Conservation (phyloP, 2,329 filamentous ascomycete species). For the Trichoderma gracile region DNA sequence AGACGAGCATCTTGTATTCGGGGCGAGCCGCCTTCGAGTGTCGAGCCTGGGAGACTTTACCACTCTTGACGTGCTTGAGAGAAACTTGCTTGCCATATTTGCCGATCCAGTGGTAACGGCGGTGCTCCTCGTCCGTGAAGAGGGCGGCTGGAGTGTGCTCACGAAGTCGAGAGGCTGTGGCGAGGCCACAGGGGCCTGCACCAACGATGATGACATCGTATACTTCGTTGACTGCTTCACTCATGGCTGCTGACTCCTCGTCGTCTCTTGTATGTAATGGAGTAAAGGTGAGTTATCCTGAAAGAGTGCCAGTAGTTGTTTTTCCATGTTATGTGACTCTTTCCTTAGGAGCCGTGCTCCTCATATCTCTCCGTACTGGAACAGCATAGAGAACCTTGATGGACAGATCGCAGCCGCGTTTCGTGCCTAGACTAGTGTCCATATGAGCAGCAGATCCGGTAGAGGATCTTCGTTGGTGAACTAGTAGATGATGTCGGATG, state of each 20-base stretch:
- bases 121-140: conserved; percentile 81
- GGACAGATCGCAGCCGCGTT: not conserved
- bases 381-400: conserved; percentile 5
- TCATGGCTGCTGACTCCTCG: not conserved
- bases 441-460: no score
- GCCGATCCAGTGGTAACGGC: conserved; percentile 75
- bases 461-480: no score
- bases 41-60: conserved; percentile 33
- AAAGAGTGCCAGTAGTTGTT: no score
- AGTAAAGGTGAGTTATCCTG: no score
- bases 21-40: conserved; percentile 24
- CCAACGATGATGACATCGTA: conserved; percentile 73
- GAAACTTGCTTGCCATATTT: conserved; percentile 62
- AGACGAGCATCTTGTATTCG: conserved; percentile 56
- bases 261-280: not conserved
- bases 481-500: not conserved
- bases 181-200: conserved; percentile 73
- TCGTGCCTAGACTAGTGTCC: no score
- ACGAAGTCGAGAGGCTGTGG: conserved; percentile 68
- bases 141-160: conserved; percentile 75
- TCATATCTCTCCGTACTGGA: no score
- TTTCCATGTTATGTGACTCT: no score
- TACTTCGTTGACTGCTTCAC: conserved; percentile 38
- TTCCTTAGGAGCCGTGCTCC: no score
- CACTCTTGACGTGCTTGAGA: conserved; percentile 49